These are phyloP conservation scores for Candolleomyces efflorescens DNA, from an alignment of 768 basidiomycete species.

Conservation along the genomic window DNA sequence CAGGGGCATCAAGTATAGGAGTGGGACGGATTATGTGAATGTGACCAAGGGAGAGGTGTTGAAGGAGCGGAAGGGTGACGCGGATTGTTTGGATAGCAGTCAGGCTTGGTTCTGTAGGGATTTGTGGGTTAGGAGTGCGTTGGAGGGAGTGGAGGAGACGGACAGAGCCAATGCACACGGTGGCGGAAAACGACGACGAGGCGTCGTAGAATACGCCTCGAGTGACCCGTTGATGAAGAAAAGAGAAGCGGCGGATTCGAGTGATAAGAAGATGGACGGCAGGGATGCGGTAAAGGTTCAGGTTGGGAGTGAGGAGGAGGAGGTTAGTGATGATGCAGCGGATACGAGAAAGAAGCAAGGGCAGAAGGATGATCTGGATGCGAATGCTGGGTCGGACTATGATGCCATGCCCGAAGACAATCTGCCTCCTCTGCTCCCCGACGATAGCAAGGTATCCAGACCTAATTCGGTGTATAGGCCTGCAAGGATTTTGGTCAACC, in stretches of 20 bases:
- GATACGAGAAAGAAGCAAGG: constrained; percentile 24
- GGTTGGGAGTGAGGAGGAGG: constrained; percentile 28
- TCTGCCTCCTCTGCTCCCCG: constrained; percentile 28
- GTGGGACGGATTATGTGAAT: constrained; percentile 80
- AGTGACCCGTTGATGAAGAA: constrained; percentile 28
- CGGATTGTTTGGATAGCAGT: constrained; percentile 88
- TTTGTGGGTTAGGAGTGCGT: constrained; percentile 88
- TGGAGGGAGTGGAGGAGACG: constrained; percentile 63
- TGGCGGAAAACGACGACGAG: constrained; percentile 23
- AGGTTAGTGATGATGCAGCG: constrained; percentile 29
- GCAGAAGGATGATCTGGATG: constrained; percentile 55
- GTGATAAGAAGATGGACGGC: constrained; percentile 4
- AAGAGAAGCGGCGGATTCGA: background rate
- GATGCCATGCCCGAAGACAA: constrained; percentile 79
- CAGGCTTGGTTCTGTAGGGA: constrained; percentile 99
- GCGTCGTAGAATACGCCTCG: constrained; percentile 32
- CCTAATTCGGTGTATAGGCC: constrained; percentile 88
- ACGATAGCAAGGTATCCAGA: constrained; percentile 45
- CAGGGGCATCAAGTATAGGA: constrained; percentile 79
- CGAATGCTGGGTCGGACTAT: constrained; percentile 83
- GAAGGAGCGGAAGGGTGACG: constrained; percentile 64
- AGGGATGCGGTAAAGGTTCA: constrained; percentile 30
- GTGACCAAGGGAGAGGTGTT: constrained; percentile 56
- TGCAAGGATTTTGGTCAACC: constrained; percentile 92
- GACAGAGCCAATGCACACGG: constrained; percentile 37